These are phyloP conservation scores for Boletus subparvulus DNA, from an alignment of 768 basidiomycete species.

Conservation along the genomic window DNA sequence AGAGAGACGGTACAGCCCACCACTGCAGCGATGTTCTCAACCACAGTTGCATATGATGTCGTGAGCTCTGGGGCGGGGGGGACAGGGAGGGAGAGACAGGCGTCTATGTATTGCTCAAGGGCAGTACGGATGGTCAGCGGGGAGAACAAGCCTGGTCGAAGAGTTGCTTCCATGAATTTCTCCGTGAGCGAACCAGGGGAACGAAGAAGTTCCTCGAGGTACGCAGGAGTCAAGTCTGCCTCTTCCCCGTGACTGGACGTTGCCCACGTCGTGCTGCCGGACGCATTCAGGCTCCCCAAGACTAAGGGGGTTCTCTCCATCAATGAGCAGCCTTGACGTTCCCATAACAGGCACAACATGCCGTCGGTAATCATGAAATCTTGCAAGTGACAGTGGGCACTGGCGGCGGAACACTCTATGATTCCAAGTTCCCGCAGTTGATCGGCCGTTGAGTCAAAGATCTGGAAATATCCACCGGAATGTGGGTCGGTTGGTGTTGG, in stretches of 20 bases:
- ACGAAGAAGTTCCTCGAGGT: conserved; percentile 81
- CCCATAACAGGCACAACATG: conserved; percentile 74
- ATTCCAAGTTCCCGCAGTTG: conserved; percentile 55
- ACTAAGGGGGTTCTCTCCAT: conserved; percentile 57
- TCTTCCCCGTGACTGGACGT: conserved; percentile 63
- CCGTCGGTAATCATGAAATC: conserved; percentile 64
- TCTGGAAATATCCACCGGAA: conserved; percentile 79
- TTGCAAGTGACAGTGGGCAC: conserved; percentile 70
- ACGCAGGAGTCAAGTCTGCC: conserved; percentile 77
- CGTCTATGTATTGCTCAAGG: conserved; percentile 76
- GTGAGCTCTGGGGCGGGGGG: conserved; percentile 56
- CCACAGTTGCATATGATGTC: conserved; percentile 61
- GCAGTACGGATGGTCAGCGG: conserved; percentile 76
- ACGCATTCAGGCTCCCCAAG: conserved; percentile 34
- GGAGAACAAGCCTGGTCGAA: conserved; percentile 89
- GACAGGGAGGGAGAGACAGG: conserved; percentile 65
- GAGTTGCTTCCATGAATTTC: conserved; percentile 78
- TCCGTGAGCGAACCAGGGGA: conserved; percentile 69
- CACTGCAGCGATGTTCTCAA: conserved; percentile 75
- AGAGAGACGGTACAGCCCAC: conserved; percentile 85
- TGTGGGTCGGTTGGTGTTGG: conserved; percentile 62
- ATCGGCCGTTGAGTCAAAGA: conserved; percentile 58
- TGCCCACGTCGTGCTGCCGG: conserved; percentile 46
- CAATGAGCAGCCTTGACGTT: conserved; percentile 72
- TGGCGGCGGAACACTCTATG: conserved; percentile 59